Base-by-base conservation (phyloP, 2,329 filamentous ascomycete genomes). In the Hirsutella minnesotensis region DNA sequence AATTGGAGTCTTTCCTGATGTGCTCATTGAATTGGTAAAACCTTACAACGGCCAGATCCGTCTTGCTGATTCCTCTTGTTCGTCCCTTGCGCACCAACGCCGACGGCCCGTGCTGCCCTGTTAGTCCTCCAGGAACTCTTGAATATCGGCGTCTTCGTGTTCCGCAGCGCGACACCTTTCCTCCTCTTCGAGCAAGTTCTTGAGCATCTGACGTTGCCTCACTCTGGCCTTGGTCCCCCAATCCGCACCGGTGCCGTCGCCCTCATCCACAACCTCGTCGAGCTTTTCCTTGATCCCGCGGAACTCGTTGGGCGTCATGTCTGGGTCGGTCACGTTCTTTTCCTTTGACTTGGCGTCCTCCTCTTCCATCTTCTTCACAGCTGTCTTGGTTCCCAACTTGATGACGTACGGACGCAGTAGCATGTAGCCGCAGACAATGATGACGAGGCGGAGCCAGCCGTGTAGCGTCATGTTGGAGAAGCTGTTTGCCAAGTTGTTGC, bases 351-450 rank as follows among this genome's bases (percentile, higher is more conserved):
- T 65, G 41, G 57, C 63, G 9, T 70, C 68, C 48, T 75, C 71
- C 53, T 79, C 70, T 53, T 81, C 78, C 56, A 83, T 69, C 56
- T 81, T 70, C 54, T 72, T 72, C 58, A 79, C 75, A 56, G 85
- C 78, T 48, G 72, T 63, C 53, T 75, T 77, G 46, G 72, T 76
- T 52, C 78, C 79, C 31, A 78, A 62, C 56, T 81, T 82, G 54
- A 89, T 70, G 41, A 89, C 61, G 58, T 86, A 87, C 0, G 85
- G 85, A 1, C 86, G 79, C 20, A 87, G 54, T 41, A 92, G 72
- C 49, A 80, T 57, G 66, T 90, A 94, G 43, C 76, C 80, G 53
- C 86, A 77, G 18, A 87, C 74, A 47, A 87, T 74, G 50, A 79
- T 71, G 51, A 86, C 63, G 45, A 92, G 70, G 39, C 86, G 83